Base-by-base conservation (phyloP, 352 stramenopile species). In the Aphanomyces stellatus region DNA sequence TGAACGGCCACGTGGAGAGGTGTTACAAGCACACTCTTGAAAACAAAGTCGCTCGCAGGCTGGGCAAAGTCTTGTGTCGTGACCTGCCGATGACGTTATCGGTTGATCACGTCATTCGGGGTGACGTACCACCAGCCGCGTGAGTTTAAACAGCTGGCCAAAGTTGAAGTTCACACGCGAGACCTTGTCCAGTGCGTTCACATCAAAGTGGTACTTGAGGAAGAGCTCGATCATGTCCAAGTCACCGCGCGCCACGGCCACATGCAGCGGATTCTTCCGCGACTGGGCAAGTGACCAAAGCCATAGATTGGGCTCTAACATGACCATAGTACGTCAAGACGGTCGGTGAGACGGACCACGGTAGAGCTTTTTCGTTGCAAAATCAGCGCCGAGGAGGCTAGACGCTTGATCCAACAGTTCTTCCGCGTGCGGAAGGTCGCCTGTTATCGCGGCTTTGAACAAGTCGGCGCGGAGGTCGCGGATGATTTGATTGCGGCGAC, bases 91-190 rank as follows among this genome's bases (percentile, higher is more conserved):
- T 17, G 34, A 3, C 28, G 15, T 22, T 40, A 22, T 17, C 41
- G 11, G 5, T 37, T 41, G 1, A 15, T 67, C 27, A n/a, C 4
- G 2, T 6, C 22, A 2, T 15, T 11, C 13, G 25, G 5, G 28
- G n/a, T 1, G 15, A 24, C 72, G 57, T 80, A 88, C 76, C 53
- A 88, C 40, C 55, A 88, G 70, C 4, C 81, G 78, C 43, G 76
- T 88, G 60, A 75, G 73, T 62, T 89, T 87, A 70, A 90, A 92
- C 3, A 89, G 60, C 19, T 88, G 56, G 0, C 79, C 79, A 22
- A 90, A 69, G 27, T 91, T 93, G 30, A 93, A 91, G 61, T 90
- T 90, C 17, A 91, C 79, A 34, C 82, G 81, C 37, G 79, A 70
- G 3, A 93, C 82, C 69, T 93, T 93, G 63, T 93, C 82, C 2